Evolutionary conservation across 441 rosid species (phyloP).

Genomic region (Syzygium malaccense): DNA sequence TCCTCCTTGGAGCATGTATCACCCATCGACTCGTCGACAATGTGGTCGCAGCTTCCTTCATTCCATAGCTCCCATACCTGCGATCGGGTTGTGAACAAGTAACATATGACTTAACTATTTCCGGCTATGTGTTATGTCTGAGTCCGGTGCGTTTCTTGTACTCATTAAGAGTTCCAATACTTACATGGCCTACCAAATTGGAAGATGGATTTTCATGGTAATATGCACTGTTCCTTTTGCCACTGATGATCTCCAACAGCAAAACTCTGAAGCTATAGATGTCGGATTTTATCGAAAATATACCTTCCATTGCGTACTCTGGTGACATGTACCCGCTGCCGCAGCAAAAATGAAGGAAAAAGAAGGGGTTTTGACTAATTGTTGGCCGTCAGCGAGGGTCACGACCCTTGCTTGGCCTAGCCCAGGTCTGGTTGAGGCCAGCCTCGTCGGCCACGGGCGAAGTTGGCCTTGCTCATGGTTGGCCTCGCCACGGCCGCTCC

Average conservation of each 20-base stretch:
- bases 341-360: too few relatives aligned
- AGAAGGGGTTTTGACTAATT: too few relatives aligned
- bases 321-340: too few relatives aligned
- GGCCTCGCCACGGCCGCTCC: too few relatives aligned
- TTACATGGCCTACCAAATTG: constrained; percentile 16
- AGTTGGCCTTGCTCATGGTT: too few relatives aligned
- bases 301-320: too few relatives aligned
- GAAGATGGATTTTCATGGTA: not conserved
- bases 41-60: constrained; percentile 11
- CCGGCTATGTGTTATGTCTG: not conserved
- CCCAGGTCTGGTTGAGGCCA: too few relatives aligned
- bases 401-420: too few relatives aligned
- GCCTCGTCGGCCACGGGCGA: too few relatives aligned
- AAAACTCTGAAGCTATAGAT: constrained; percentile 37
- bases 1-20: constrained; percentile 15
- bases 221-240: constrained; percentile 9
- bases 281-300: too few relatives aligned
- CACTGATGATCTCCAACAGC: constrained; percentile 18
- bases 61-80: constrained; percentile 49
- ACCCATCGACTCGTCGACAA: constrained; percentile 20
- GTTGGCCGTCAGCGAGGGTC: too few relatives aligned
- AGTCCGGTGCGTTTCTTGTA: not conserved
- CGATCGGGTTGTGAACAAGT: not conserved
- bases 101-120: not conserved
- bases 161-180: not conserved